Evolutionary conservation across 148 eudicot genomes (phyloP).

Genomic region (Agrostemma githago): DNA sequence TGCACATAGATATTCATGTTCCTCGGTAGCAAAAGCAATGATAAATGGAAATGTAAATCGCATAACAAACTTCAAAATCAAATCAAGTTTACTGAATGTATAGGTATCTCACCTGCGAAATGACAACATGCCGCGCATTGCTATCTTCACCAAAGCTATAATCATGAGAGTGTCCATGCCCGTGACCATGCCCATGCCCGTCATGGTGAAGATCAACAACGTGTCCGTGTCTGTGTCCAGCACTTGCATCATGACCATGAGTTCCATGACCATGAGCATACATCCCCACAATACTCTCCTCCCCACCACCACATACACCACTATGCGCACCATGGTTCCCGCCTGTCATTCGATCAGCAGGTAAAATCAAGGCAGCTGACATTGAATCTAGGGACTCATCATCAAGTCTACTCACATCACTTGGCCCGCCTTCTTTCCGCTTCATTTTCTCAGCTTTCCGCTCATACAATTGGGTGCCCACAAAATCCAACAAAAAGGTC

Average conservation of each 20-base stretch:
- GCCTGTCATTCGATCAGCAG: conserved; percentile 33
- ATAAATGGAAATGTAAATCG: background rate
- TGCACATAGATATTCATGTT: background rate
- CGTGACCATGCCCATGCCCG: conserved; percentile 23
- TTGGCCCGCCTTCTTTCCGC: conserved; percentile 18
- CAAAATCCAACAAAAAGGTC: conserved; percentile 69
- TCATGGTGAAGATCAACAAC: conserved; percentile 30
- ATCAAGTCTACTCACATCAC: conserved; percentile 21
- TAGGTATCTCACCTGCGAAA: conserved; percentile 63
- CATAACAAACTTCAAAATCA: background rate
- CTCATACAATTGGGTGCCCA: conserved; percentile 88
- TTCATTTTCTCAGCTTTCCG: conserved; percentile 54
- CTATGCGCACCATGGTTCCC: conserved; percentile 16
- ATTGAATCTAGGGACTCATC: conserved; percentile 35
- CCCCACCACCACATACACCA: conserved; percentile 64
- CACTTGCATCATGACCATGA: conserved; percentile 27
- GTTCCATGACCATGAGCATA: conserved; percentile 63
- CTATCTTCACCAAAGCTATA: conserved; percentile 46
- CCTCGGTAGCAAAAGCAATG: background rate
- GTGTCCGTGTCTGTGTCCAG: conserved; percentile 30
- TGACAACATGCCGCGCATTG: conserved; percentile 59
- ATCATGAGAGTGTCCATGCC: conserved; percentile 37
- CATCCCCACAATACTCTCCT: conserved; percentile 81
- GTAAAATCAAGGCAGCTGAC: conserved; percentile 42
- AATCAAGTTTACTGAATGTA: background rate